phyloP scores from a whole-genome alignment of 495 filamentous ascomycete species.

The Copromyces sp. region DNA sequence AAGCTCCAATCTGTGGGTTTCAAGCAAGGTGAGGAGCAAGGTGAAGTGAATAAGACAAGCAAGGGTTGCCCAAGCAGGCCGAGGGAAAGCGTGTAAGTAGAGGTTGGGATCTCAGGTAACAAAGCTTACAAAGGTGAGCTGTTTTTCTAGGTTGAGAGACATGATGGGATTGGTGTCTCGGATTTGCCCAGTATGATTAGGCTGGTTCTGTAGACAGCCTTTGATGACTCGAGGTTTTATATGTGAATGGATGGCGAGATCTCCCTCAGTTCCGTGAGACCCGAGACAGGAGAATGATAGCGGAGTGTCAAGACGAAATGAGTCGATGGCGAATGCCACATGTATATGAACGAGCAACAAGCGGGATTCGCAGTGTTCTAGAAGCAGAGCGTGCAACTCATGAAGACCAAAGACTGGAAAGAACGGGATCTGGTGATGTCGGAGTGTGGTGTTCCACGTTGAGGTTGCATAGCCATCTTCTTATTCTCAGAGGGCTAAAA shows the following conservation, averaged over 20 bases:
- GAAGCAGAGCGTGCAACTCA: not conserved
- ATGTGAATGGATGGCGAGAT: not conserved
- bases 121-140: constrained; percentile 61
- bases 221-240: no score
- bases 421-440: not conserved
- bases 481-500: not conserved
- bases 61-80: not conserved
- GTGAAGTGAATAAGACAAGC: not conserved
- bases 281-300: not conserved
- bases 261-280: not conserved
- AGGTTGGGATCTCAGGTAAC: not conserved
- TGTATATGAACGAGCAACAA: not conserved
- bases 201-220: not conserved
- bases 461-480: not conserved
- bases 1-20: not conserved
- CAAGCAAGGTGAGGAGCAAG: not conserved
- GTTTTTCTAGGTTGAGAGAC: constrained; percentile 70
- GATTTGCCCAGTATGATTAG: not conserved
- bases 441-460: not conserved
- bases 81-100: not conserved
- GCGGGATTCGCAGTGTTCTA: not conserved
- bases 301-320: not conserved
- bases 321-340: not conserved
- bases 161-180: constrained; percentile 28
- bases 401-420: not conserved